Evolutionary conservation across 257 asterid species (phyloP), one percentile per base, ranked within the genome.

Genomic region (Echium plantagineum): DNA sequence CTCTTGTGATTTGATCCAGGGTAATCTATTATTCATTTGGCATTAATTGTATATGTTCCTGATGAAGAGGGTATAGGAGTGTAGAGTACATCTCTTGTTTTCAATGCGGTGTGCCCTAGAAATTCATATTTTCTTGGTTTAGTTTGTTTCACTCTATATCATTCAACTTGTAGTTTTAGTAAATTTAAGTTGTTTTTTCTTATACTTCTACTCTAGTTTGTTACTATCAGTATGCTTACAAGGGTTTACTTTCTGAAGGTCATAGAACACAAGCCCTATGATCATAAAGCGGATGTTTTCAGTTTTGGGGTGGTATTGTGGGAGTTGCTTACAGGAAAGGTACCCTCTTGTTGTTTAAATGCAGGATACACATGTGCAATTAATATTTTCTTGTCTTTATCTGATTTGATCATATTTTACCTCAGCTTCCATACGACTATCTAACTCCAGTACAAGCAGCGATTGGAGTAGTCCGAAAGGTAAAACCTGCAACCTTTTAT

Each of bases 391-490:
- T 18, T 68, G 52, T 8, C 6, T 60, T 42, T 61, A 55, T 59
- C 19, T 57, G n/a, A 48, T 15, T 16, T 38, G 30, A 32, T 21
- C 19, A 21, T 32, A 10, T 66, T 63, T 55, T 62, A 69, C 58
- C 49, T 64, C 93, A 91, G 98, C 84, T 91, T 60, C 98, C 98
- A 9, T 87, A 91, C n/a, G 98, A 85, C 73, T 87, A 83, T 77
- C 75, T 87, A 56, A 91, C 98, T 59, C 98, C 98, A 46, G 67
- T 91, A 70, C 98, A 91, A 82, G 98, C 96, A 16, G 98, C 98
- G 38, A 89, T 91, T 51, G 98, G 98, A 46, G 98, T 91, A 66
- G 98, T 91, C 74, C 98, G 87, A 71, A 87, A 87, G 88, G 98
- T 91, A 79, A 57, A 58, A 19, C 58, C 60, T 63, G 65, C 26